These are phyloP conservation scores for Pelargonium citronellum DNA, from an alignment of 441 rosid genomes.

Conservation along the genomic window DNA sequence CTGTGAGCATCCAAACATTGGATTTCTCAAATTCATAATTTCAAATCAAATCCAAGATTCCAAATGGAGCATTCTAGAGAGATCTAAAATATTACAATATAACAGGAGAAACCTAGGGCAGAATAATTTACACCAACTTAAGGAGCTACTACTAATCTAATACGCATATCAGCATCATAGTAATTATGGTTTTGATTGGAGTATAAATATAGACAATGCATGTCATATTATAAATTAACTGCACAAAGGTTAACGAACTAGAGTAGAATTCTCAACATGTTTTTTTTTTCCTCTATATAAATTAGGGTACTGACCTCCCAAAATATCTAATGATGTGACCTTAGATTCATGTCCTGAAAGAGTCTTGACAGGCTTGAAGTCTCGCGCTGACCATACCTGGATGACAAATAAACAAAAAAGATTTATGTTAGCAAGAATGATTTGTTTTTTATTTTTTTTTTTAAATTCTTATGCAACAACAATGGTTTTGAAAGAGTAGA, in stretches of 20 bases:
- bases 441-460: neutral
- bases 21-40: no score
- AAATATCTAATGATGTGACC: slow-evolving; percentile 60
- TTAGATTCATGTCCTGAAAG: slow-evolving; percentile 78
- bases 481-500: slow-evolving; percentile 14
- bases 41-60: no score
- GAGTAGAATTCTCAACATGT: neutral
- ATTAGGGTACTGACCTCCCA: slow-evolving; percentile 34
- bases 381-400: slow-evolving; percentile 89
- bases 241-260: no score
- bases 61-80: no score
- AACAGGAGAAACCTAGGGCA: no score
- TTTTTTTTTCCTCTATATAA: neutral
- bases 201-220: no score
- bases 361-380: slow-evolving; percentile 78
- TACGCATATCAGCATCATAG: no score
- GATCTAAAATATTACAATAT: no score
- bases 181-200: no score
- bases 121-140: no score
- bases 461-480: slow-evolving; percentile 1
- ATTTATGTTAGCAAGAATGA: neutral
- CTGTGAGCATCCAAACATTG: no score
- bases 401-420: slow-evolving; percentile 21
- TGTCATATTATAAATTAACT: neutral
- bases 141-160: no score